Evolutionary conservation across 202 grass and related monocot species (phyloP).

Genomic region (Tripidium arundinaceum): DNA sequence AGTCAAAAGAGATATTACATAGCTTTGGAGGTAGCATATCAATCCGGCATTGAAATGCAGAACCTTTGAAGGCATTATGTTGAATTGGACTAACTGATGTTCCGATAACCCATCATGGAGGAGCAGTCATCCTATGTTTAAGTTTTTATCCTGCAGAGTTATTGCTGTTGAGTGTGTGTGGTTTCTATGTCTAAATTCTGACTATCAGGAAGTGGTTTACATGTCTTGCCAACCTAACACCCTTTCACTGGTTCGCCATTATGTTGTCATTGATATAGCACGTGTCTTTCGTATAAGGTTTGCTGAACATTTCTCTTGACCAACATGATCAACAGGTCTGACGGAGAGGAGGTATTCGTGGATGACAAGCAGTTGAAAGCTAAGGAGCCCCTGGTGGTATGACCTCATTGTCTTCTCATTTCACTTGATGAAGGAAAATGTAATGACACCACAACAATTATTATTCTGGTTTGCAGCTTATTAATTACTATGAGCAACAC

Average conservation of each 20-base stretch:
- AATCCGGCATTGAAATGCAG: neutral
- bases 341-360: slow-evolving; percentile 67
- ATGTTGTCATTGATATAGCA: neutral
- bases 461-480: slow-evolving; percentile 66
- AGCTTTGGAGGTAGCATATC: neutral
- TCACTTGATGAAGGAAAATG: slow-evolving; percentile 1
- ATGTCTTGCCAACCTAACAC: neutral
- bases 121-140: neutral
- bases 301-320: neutral
- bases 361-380: slow-evolving; percentile 78
- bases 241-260: neutral
- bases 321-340: slow-evolving; percentile 47
- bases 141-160: neutral
- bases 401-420: slow-evolving; percentile 21
- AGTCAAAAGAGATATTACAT: neutral
- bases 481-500: slow-evolving; percentile 92
- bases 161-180: neutral
- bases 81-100: neutral
- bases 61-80: neutral
- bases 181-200: neutral
- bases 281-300: neutral
- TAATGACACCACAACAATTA: slow-evolving; percentile 14
- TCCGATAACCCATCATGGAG: neutral
- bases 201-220: neutral
- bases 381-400: slow-evolving; percentile 85